Conservation (phyloP, 441 rosid genomes). For the Gossypium schwendimanii region DNA sequence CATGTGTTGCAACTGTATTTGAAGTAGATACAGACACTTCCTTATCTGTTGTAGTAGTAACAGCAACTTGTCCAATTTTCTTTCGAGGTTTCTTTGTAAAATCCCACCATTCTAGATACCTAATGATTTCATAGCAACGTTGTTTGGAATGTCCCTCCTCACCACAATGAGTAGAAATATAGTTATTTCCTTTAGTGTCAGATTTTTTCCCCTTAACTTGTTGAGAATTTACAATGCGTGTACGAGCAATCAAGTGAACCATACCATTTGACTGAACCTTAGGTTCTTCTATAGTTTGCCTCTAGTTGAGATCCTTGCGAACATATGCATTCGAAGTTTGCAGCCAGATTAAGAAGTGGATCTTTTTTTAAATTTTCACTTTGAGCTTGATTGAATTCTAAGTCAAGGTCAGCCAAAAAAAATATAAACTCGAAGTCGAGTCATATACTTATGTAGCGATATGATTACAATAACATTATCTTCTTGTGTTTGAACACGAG, state of each 20-base stretch:
- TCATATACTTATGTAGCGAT: not conserved
- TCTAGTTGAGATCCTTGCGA: not conserved
- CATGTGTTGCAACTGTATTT: not conserved
- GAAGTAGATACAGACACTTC: not conserved
- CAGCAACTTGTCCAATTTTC: not conserved
- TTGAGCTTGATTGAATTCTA: not conserved
- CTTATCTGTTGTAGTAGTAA: not conserved
- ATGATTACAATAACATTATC: not conserved
- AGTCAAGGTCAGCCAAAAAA: not conserved
- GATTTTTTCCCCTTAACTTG: not conserved
- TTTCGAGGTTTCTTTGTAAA: not conserved
- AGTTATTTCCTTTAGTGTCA: not conserved
- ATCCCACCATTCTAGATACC: slow-evolving; percentile 1
- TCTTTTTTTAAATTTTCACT: not conserved
- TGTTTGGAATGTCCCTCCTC: not conserved
- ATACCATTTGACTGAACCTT: not conserved
- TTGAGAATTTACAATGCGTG: not conserved
- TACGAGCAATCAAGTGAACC: not conserved
- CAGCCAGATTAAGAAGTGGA: not conserved
- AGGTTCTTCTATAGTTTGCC: not conserved
- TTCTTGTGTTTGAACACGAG: not conserved
- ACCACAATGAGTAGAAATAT: not conserved
- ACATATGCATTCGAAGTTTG: not conserved
- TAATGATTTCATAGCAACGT: not conserved
- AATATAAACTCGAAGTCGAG: not conserved